phyloP scores from a whole-genome alignment of 2,329 filamentous ascomycete species.

The Sporothrix pallida region DNA sequence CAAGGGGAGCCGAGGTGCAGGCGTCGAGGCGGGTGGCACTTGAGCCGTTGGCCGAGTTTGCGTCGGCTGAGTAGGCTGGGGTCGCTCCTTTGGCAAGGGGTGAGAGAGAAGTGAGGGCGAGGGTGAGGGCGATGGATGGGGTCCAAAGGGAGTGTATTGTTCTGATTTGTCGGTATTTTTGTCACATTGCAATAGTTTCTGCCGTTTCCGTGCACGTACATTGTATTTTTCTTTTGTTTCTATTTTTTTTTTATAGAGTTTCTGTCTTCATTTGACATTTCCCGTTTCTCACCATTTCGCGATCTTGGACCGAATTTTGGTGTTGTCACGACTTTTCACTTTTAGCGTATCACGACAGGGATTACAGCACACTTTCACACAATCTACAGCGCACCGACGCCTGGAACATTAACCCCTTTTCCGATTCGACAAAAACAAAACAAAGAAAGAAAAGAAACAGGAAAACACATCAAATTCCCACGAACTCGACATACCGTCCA shows the following conservation, averaged over 20 bases:
- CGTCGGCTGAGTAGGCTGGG: too few relatives aligned
- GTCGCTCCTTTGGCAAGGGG: not conserved
- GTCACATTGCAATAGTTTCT: not conserved
- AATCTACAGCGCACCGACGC: not conserved
- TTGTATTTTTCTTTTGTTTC: not conserved
- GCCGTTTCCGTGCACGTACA: not conserved
- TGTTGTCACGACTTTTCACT: not conserved
- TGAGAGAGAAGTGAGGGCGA: not conserved
- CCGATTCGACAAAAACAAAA: not conserved
- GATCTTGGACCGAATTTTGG: not conserved
- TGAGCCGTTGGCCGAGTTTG: not conserved
- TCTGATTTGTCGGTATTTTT: not conserved
- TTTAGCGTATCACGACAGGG: not conserved
- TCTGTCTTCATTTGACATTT: not conserved
- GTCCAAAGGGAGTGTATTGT: not conserved
- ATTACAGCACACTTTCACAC: not conserved
- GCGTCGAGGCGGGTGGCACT: slow-evolving; percentile 12
- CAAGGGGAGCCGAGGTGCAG: slow-evolving; percentile 10
- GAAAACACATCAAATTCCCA: not conserved
- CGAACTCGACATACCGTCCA: not conserved
- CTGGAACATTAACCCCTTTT: not conserved
- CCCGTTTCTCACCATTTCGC: not conserved
- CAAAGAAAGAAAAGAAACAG: not conserved
- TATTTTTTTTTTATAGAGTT: not conserved
- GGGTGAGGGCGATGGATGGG: not conserved